Evolutionary conservation across 208 protist genomes (phyloP).

Genomic region (Crithidia fasciculata): DNA sequence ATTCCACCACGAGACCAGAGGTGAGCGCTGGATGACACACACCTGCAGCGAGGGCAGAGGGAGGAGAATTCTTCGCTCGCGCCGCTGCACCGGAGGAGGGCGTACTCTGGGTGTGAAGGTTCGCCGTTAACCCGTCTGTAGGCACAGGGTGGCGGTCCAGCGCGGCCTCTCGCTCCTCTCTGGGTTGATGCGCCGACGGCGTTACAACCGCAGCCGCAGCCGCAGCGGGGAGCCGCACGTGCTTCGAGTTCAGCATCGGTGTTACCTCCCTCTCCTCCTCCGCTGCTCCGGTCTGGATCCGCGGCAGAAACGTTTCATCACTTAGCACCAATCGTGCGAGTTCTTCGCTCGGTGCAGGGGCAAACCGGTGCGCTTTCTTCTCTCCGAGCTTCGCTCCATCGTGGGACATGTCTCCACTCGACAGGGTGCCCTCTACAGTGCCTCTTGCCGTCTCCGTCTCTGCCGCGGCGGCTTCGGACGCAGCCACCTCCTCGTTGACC

Average conservation of each 20-base stretch:
- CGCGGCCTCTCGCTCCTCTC: background rate
- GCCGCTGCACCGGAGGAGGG: no score
- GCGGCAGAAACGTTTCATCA: constrained; percentile 3
- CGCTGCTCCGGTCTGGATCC: background rate
- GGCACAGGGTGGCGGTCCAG: no score
- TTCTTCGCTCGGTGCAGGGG: background rate
- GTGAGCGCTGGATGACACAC: background rate
- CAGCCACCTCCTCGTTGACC: background rate
- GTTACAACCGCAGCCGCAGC: no score
- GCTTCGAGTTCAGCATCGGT: background rate
- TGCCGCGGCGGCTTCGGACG: background rate
- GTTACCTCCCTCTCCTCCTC: background rate
- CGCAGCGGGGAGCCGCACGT: background rate
- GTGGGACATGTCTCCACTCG: background rate
- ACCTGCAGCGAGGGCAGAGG: background rate
- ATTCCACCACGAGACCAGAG: constrained; percentile 15
- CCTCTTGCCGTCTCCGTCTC: background rate
- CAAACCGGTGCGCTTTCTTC: background rate
- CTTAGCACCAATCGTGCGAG: background rate
- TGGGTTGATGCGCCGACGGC: no score
- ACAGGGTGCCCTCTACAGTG: background rate
- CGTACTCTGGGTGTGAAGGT: background rate
- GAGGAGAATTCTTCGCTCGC: background rate
- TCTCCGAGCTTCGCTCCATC: background rate
- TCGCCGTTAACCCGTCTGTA: no score